Evolutionary conservation across 345 rosid genomes (phyloP), one percentile per base, ranked within the genome.

Genomic region (Salix arbutifolia): DNA sequence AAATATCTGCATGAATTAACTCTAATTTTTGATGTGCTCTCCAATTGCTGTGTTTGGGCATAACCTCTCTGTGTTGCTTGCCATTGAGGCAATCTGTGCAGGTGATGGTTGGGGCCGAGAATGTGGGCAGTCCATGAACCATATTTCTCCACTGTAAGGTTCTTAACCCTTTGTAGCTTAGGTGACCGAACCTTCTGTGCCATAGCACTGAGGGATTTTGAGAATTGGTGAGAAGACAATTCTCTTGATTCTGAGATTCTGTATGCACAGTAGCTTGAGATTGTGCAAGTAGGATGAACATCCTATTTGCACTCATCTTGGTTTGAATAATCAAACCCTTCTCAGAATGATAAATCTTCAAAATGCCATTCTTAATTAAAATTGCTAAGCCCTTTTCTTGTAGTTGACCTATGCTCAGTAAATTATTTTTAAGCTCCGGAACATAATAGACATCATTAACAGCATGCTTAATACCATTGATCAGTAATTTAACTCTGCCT

Each of bases 1-100:
- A 52, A 0, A 52, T 14, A 1, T 52, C 60, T 1, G n/a, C 60
- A 52, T 52, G n/a, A 21, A 21, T 21, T 6, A 52, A 4, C 2
- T 14, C 5, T 4, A 52, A 52, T 52, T 52, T 52, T 17, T 13
- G 1, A 4, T 37, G 0, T 52, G 17, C n/a, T 21, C 60, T 21
- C 33, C 10, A 18, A 5, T 7, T 37, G 40, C 18, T 0, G 6
- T 23, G 3, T 64, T 71, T 50, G 19, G 64, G 65, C 52, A 71
- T 71, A 28, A 17, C 64, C 12, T 71, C 74, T 50, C 46, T 40
- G 44, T 71, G 74, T 71, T 71, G 74, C 38, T 71, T 71, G 64
- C 74, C 74, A 8, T 71, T 71, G 74, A 71, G 52, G 64, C 64
- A 71, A 37, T 37, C 40, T 7, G 40, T 7, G 40, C 40, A 37